phyloP scores from a whole-genome alignment of 75 land plant species.

The Picea sitchensis region DNA sequence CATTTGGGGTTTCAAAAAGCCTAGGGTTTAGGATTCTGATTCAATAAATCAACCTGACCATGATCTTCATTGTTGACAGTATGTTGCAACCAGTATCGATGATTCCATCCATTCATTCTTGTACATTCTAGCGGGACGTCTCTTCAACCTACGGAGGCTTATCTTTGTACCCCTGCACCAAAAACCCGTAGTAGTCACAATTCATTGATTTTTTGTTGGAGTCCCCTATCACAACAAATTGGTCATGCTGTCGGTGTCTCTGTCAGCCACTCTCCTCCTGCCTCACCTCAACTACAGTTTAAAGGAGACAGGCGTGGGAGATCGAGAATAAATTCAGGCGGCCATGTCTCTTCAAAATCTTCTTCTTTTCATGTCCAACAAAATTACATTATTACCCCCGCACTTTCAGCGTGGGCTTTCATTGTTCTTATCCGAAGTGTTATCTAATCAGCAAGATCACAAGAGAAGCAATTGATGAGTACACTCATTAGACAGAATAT shows the following conservation, averaged over 20 bases:
- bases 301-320: neutral
- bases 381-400: neutral
- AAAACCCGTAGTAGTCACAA: neutral
- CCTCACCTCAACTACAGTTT: neutral
- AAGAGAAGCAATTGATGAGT: no score
- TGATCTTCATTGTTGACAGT: neutral
- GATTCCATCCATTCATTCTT: neutral
- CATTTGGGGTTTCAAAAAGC: neutral
- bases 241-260: neutral
- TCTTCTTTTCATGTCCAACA: neutral
- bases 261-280: neutral
- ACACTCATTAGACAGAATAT: no score
- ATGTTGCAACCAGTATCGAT: neutral
- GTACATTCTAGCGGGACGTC: no score
- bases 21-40: neutral
- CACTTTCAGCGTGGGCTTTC: conserved; percentile 2
- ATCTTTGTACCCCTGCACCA: neutral
- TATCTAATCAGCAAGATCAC: no score
- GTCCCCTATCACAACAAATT: neutral
- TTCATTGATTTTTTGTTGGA: neutral
- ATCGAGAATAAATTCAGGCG: neutral
- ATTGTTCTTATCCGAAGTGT: no score
- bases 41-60: neutral
- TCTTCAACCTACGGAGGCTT: neutral
- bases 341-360: neutral